phyloP scores from a whole-genome alignment of 441 rosid species.

The Raphanus hybrid region DNA sequence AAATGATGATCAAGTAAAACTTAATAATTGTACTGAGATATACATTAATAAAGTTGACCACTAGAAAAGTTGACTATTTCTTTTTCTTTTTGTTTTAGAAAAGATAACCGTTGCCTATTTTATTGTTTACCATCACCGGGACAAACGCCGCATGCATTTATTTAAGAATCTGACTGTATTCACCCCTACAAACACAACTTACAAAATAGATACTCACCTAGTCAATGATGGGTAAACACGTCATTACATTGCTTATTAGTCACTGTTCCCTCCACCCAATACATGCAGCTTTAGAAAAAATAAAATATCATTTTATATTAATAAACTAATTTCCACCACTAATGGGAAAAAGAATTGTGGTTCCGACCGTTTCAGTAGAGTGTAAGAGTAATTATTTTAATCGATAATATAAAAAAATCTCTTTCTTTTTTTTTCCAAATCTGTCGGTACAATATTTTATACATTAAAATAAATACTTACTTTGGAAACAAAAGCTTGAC shows the following conservation, averaged over 20 bases:
- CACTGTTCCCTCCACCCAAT: constrained; percentile 32
- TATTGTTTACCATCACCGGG: constrained; percentile 13
- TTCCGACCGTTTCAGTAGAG: constrained; percentile 33
- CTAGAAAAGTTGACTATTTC: not conserved
- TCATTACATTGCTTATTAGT: not conserved
- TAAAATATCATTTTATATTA: not conserved
- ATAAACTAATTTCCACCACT: constrained; percentile 18
- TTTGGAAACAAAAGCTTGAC: constrained; percentile 4
- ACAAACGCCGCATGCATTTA: constrained; percentile 27
- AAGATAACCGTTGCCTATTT: not conserved
- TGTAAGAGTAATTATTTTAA: constrained; percentile 23
- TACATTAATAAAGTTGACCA: not conserved
- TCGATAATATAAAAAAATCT: not conserved
- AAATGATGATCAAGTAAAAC: not conserved
- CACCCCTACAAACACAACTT: not conserved
- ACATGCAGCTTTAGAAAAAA: constrained; percentile 14
- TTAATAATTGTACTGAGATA: not conserved
- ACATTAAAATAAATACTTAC: not conserved
- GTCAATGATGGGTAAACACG: not conserved
- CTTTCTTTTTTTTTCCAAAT: not conserved
- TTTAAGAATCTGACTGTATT: not conserved
- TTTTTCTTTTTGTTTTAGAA: not conserved
- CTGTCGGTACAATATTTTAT: constrained; percentile 35
- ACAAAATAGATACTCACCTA: not conserved
- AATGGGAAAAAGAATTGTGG: constrained; percentile 11